Base-by-base conservation (phyloP, 2,329 filamentous ascomycete species). In the Podosphaera aphanis region DNA sequence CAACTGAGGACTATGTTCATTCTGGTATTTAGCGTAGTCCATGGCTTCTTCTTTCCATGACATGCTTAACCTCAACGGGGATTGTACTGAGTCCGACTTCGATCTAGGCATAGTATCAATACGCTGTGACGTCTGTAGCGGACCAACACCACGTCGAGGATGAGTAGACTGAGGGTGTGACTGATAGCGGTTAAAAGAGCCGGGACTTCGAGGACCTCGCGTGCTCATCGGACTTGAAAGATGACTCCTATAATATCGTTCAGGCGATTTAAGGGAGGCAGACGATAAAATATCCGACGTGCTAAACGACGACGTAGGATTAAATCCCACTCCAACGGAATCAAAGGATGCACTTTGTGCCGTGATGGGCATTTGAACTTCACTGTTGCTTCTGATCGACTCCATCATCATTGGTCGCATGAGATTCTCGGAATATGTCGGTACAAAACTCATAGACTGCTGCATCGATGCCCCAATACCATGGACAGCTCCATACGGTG, bases 321-420 rank as follows among this genome's bases (percentile, higher is more conserved):
- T 70, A 56, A 82, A 82, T 2, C 72, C 72, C 52, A 83, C 74
- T 51, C 68, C 68, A 33, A n/a, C 29, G 29, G 10, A 13, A 8
- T 75, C 73, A 60, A 82, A 79, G 0, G 72, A 73, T 21, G 78
- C 75, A 50, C 71, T 80, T 21, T 83, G 66, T 10, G 73, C 74
- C 0, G 74, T 73, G 0, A 77, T 70, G 10, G 79, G 80, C 52
- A 78, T 66, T 54, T 79, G 75, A 19, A 77, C 71, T n/a, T 75
- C 73, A 10, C 70, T 68, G 6, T 77, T 72, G 23, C 68, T 53
- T 52, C 77, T 70, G 50, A 80, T 69, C 0, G 70, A 71, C 53
- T 83, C 79, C 20, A 83, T 68, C 62, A 80, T 74, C 50, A 83
- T 58, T 2, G 79, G 75, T 27, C 77, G 68, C 63, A 59, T 58